These are phyloP conservation scores for Senna siamea DNA, from an alignment of 306 rosid species.

Conservation along the genomic window DNA sequence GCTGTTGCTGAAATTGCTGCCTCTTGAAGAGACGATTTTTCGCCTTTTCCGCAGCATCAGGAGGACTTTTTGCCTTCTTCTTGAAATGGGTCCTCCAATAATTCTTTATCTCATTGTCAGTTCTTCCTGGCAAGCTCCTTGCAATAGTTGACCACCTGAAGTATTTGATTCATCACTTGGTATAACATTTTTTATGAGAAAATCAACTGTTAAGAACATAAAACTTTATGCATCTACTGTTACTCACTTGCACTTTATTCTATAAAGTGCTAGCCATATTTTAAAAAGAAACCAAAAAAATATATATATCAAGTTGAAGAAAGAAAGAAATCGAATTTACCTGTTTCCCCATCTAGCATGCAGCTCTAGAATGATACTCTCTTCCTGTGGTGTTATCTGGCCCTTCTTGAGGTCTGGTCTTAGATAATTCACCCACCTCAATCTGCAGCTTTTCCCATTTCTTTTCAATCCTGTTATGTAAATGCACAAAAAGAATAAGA, in stretches of 20 bases:
- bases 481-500: conserved; percentile 1
- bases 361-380: conserved; percentile 75
- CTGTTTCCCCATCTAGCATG: conserved; percentile 98
- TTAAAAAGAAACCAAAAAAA: background rate
- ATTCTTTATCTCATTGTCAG: conserved; percentile 92
- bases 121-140: conserved; percentile 90
- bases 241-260: too few species aligned
- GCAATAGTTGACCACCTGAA: conserved; percentile 97
- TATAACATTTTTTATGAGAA: too few species aligned
- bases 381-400: conserved; percentile 95
- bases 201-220: too few species aligned
- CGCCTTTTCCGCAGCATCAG: conserved; percentile 57
- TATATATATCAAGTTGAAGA: conserved; percentile 4
- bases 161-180: background rate
- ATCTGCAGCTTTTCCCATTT: conserved; percentile 95
- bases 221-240: too few species aligned
- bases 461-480: conserved; percentile 72
- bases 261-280: too few species aligned
- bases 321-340: conserved; percentile 40
- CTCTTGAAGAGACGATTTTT: conserved; percentile 63
- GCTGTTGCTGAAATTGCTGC: conserved; percentile 67
- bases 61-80: conserved; percentile 61
- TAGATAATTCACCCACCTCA: conserved; percentile 94
- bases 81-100: conserved; percentile 96
- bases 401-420: conserved; percentile 97